Percentiles rank a stretch among this genome's conserved stretches.
These are phyloP conservation scores for Paracoccidioides brasiliensis DNA, from an alignment of 2,329 filamentous ascomycete genomes.

Conservation along the genomic window DNA sequence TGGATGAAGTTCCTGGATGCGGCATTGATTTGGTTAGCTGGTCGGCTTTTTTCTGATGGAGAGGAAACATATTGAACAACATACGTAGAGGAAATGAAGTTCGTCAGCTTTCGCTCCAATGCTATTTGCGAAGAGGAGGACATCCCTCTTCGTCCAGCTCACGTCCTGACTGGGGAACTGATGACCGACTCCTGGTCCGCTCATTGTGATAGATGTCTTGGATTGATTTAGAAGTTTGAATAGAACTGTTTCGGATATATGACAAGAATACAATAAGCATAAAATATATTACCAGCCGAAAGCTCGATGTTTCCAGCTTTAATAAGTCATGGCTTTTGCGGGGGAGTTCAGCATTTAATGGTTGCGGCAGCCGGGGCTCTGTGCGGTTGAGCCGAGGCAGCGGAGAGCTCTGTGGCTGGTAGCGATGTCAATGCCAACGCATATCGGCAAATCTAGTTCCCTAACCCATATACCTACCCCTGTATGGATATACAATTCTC, in stretches of 20 bases:
- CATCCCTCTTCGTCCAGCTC: conserved; percentile 77
- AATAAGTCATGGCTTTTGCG: neutral
- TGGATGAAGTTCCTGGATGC: conserved; percentile 72
- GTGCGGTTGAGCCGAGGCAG: neutral
- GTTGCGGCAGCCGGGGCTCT: neutral
- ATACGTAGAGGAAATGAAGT: conserved; percentile 82
- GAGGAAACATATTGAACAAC: conserved; percentile 15
- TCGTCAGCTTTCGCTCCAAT: conserved; percentile 78
- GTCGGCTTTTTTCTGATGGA: neutral
- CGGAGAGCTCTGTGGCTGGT: neutral
- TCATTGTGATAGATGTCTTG: conserved; percentile 23
- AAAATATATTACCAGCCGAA: neutral
- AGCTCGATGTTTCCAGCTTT: neutral
- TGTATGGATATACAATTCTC: too few relatives aligned
- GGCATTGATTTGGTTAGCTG: too few relatives aligned
- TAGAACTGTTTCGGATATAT: neutral
- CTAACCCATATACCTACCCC: too few relatives aligned
- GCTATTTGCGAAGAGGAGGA: conserved; percentile 77
- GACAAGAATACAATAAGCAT: neutral
- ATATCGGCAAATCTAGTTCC: too few relatives aligned
- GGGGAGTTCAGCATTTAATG: neutral
- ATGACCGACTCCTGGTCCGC: conserved; percentile 52
- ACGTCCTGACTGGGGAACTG: conserved; percentile 65
- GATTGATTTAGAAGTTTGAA: neutral
- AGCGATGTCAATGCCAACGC: neutral